These are phyloP conservation scores for Fraxinus americana DNA, from an alignment of 257 asterid species.

Conservation along the genomic window DNA sequence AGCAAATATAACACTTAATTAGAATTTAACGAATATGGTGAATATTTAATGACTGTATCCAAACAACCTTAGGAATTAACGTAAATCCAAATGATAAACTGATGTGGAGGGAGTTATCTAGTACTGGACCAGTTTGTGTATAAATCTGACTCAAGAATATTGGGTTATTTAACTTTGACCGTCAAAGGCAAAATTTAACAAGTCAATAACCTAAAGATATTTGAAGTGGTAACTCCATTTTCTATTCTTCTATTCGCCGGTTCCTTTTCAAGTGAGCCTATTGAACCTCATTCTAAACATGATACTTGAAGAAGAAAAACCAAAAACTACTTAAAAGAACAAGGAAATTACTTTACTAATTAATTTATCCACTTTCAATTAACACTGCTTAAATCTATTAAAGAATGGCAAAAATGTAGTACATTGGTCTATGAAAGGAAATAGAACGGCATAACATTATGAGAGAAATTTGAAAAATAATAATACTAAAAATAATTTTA, in stretches of 20 bases:
- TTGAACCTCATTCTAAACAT: neutral
- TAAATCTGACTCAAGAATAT: no score
- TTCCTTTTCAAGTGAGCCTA: neutral
- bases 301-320: no score
- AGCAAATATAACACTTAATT: conserved; percentile 3
- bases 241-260: neutral
- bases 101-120: no score
- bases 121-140: no score
- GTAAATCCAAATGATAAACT: no score
- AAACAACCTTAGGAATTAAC: no score
- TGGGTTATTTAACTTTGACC: neutral
- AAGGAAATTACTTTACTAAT: neutral
- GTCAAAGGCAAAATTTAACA: neutral
- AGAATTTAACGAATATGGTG: no score
- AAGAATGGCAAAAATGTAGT: neutral
- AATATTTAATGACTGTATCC: no score
- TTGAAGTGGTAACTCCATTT: neutral
- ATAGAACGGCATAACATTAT: neutral
- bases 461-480: neutral
- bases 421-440: neutral
- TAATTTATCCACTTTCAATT: neutral
- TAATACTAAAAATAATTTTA: no score
- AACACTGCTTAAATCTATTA: neutral
- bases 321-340: neutral
- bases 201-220: neutral